A percentile compares a stretch with the other conserved stretches of the same genome.
These are phyloP conservation scores for Apiotrichum gamsii DNA, from an alignment of 1,284 basidiomycete genomes.

Conservation along the genomic window DNA sequence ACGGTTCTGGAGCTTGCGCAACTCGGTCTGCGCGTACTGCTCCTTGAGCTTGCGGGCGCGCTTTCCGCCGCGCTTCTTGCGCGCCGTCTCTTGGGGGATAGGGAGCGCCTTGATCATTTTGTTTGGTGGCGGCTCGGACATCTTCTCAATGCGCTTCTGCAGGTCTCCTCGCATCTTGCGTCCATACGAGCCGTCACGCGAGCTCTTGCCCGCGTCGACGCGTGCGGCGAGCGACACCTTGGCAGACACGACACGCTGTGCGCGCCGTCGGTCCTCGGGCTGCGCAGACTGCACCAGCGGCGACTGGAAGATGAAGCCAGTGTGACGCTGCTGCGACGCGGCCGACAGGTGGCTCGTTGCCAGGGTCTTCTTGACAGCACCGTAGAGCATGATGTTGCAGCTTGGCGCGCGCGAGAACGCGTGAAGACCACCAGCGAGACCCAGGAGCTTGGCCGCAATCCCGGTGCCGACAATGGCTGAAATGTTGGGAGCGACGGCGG, in stretches of 20 bases:
- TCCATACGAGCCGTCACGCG: constrained; percentile 79
- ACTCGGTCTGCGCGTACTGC: constrained; percentile 90
- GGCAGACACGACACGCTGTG: constrained; percentile 86
- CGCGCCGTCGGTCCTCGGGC: constrained; percentile 84
- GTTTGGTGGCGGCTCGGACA: constrained; percentile 87
- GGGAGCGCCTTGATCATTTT: constrained; percentile 93
- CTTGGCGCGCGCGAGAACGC: constrained; percentile 90
- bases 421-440: constrained; percentile 88
- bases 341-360: constrained; percentile 67
- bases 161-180: constrained; percentile 73
- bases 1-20: constrained; percentile 93
- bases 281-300: constrained; percentile 78
- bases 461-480: constrained; percentile 96
- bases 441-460: constrained; percentile 94
- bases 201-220: constrained; percentile 78
- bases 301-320: constrained; percentile 93
- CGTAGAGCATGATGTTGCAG: constrained; percentile 92
- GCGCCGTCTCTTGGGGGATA: constrained; percentile 91
- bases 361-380: constrained; percentile 78
- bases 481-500: constrained; percentile 93
- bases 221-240: constrained; percentile 85
- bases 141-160: constrained; percentile 81
- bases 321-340: constrained; percentile 75
- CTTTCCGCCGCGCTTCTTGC: constrained; percentile 91
- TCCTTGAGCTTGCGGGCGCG: constrained; percentile 96